Base-by-base conservation (phyloP, 495 filamentous ascomycete species). In the Penicillium coprophilum region DNA sequence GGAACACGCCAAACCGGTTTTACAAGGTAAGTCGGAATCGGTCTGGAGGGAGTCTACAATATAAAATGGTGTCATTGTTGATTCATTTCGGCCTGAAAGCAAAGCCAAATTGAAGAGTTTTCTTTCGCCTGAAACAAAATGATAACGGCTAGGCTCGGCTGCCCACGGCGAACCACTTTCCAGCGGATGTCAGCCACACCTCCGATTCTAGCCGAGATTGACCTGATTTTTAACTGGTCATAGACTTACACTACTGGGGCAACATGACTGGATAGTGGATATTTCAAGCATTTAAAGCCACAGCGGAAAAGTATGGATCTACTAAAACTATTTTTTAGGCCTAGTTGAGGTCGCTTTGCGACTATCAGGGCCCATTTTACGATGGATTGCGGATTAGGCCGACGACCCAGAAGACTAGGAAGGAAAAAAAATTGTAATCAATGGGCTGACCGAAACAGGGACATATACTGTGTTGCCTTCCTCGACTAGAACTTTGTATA, bases 291-390 rank as follows among this genome's bases (percentile, higher is more conserved):
- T 19, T 24, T 21, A 2, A 27, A 54, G 50, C 56, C 56, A 54
- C 56, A 58, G 50, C 56, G 56, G 56, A 58, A 58, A 58, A 48
- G 23, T 58, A 58, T 58, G 56, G 56, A 58, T 54, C 50, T 49
- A 44, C 20, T 28, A 10, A 24, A 21, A 8, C 7, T n/a, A 13
- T 6, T 47, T 48, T 52, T 30, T 48, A 30, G 34, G 46, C 50
- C 27, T 48, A 8, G 17, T 49, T 43, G 43, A 44, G 50, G 38
- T 43, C 49, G 15, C 3, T 44, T 28, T 53, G 34, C 53, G 20
- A 36, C 28, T 54, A 43, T n/a, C 12, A 34, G 44, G 56, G 21
- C 43, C 50, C 56, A 49, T 54, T 47, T 45, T 48, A 27, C 11
- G 7, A 43, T 48, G 23, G 44, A 47, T 43, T 10, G 24, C 41